Conservation (phyloP, 2,329 filamentous ascomycete species). For the Coniochaeta pulveracea region DNA sequence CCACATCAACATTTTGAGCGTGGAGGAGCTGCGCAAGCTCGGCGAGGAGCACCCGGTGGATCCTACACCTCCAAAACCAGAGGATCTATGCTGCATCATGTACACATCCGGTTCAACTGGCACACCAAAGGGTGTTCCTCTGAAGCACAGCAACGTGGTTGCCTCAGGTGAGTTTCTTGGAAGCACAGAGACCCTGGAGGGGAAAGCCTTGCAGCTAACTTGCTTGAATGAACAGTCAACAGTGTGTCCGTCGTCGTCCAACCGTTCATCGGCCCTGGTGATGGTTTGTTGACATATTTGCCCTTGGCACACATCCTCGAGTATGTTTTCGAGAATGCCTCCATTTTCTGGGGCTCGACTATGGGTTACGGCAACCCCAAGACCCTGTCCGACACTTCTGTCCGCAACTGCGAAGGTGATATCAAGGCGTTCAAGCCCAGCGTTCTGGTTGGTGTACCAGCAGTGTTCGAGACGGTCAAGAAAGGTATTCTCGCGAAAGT, state of each 20-base stretch:
- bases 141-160: conserved; percentile 65
- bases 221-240: conserved; percentile 41
- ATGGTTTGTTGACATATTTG: conserved; percentile 72
- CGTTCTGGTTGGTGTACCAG: conserved; percentile 75
- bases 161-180: conserved; percentile 50
- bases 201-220: neutral
- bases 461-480: conserved; percentile 86
- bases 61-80: conserved; percentile 54
- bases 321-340: conserved; percentile 80
- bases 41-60: conserved; percentile 55
- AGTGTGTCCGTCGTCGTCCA: conserved; percentile 71
- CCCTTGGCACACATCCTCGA: conserved; percentile 83
- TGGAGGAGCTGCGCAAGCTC: conserved; percentile 37
- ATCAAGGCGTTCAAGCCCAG: conserved; percentile 78
- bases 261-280: conserved; percentile 64
- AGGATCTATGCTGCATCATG: conserved; percentile 67
- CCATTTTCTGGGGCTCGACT: conserved; percentile 72
- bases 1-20: conserved; percentile 34
- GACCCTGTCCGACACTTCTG: conserved; percentile 70
- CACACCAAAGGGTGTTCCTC: conserved; percentile 68
- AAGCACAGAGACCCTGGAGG: conserved; percentile 5
- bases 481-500: conserved; percentile 78
- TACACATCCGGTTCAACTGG: conserved; percentile 74
- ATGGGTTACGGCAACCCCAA: conserved; percentile 86
- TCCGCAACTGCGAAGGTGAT: conserved; percentile 79